Base-by-base conservation (phyloP, 345 rosid genomes). In the Garcia nutans region DNA sequence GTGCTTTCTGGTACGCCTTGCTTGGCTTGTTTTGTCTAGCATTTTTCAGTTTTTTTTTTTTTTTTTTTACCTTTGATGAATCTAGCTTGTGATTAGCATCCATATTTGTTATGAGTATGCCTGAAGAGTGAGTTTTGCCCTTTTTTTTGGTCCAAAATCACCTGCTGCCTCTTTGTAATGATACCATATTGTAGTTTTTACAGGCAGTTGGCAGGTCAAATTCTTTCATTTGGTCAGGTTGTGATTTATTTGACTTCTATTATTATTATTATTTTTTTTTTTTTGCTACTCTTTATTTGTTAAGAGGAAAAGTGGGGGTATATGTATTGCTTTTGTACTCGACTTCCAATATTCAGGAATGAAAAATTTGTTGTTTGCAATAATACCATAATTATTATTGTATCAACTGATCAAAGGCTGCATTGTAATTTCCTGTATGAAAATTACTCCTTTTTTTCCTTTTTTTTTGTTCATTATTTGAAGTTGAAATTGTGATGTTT, bases 121-220 rank as follows among this genome's bases (percentile, higher is more conserved):
- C 20, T 67, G 75, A 84, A 78, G 85, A 76, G 82, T 80, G 86
- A 78, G 75, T 74, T 79, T 74, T 74, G 71, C 69, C 71, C 59
- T n/a, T 31, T 52, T 74, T 10, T 74, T 10, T 3, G 23, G 50
- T 44, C 64, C 42, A 41, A n/a, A 44, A 65, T 57, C 59, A 8
- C 41, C 72, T 56, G 63, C 77, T 81, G 79, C 72, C 67, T 72
- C 69, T 67, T 52, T 79, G 79, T 78, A 79, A 44, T 49, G 78
- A 76, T 82, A 77, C 50, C 76, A 75, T 76, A 31, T 79, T 75
- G 81, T 82, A 80, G 87, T 78, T 76, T 33, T 67, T 63, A 45
- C 41, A 67, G 81, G 79, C 83, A 74, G 72, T 45, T 20, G 79
- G 69, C 58, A 79, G 73, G 72, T 70, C 75, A 61, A 63, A 77